These are phyloP conservation scores for Penicillium frequentans DNA, from an alignment of 2,329 filamentous ascomycete species.

Conservation along the genomic window DNA sequence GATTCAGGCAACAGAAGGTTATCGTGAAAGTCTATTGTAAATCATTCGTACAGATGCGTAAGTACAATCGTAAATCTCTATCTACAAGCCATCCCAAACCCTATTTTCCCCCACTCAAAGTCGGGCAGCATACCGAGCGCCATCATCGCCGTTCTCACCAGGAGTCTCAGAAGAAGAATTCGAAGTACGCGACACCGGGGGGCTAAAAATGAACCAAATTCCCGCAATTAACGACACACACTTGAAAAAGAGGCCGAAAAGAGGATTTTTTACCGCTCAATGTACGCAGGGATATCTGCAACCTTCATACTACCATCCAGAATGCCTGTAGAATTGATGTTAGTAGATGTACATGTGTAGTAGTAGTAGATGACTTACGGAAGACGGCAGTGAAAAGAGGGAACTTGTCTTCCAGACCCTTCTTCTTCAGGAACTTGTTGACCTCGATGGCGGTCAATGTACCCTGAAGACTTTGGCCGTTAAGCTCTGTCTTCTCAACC, in stretches of 20 bases:
- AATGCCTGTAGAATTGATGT: constrained; percentile 55
- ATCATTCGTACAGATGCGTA: constrained; percentile 15
- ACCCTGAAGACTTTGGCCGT: constrained; percentile 95
- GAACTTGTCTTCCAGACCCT: constrained; percentile 78
- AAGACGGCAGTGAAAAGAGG: constrained; percentile 90
- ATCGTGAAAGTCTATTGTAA: neutral
- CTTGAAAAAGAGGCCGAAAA: constrained; percentile 4
- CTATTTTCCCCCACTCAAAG: constrained; percentile 10
- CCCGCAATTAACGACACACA: constrained; percentile 23
- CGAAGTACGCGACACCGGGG: constrained; percentile 16
- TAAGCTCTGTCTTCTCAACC: constrained; percentile 84
- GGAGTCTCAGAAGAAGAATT: constrained; percentile 13
- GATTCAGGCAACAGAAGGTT: neutral
- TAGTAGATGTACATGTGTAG: constrained; percentile 15
- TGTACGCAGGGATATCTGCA: constrained; percentile 75
- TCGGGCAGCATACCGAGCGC: constrained; percentile 19
- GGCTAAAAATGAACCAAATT: constrained; percentile 16
- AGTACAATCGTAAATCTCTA: constrained; percentile 24
- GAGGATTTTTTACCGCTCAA: constrained; percentile 47
- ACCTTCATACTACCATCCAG: constrained; percentile 73
- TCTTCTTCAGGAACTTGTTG: constrained; percentile 78
- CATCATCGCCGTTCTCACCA: constrained; percentile 12
- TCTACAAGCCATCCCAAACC: neutral
- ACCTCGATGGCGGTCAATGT: constrained; percentile 91
- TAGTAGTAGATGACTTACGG: constrained; percentile 39